Evolutionary conservation across 1,284 basidiomycete genomes (phyloP), one percentile per base, ranked within the genome.

Genomic region (Irpex rosettiformis): DNA sequence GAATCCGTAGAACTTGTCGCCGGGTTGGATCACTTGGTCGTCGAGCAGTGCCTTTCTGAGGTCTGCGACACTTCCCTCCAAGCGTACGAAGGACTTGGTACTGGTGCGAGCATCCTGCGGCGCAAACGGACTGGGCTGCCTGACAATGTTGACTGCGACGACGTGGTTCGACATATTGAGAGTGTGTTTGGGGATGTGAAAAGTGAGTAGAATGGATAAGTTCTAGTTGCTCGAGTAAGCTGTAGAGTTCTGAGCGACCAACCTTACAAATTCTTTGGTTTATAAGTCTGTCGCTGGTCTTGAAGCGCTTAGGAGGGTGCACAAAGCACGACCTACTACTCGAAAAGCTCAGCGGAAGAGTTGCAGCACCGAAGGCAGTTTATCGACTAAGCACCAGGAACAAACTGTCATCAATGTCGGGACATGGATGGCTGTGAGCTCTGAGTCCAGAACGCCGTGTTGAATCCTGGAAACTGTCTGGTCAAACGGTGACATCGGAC

Each of bases 1-100:
- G 3, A 56, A 42, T 4, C 18, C 22, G n/a, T 56, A 56, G 25
- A 55, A 55, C 22, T 37, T 56, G 27, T 56, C 55, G 11, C 45
- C 27, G 1, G 55, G 29, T 3, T 47, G 21, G 16, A 37, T 49
- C 27, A 49, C 29, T 11, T 56, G 25, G n/a, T 56, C 55, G 3
- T 48, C 55, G 25, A 49, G 16, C 16, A 56, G 28, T 4, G 27
- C 43, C 18, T 21, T 42, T 21, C 55, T 45, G 43, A 56, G 45
- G n/a, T 56, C 55, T 16, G 55, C 55, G 21, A 56, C 18, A 8
- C 21, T 48, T 18, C 43, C 55, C 6, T 56, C 45, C 5, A 24
- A 6, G 21, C 13, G 22, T n/a, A 33, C 55, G 21, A 13, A 30
- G 10, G 11, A n/a, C 45, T 22, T 29, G n/a, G 25, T 25, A 25